phyloP scores from a whole-genome alignment of 805 yeast genomes.

The Hanseniaspora clermontiae region DNA sequence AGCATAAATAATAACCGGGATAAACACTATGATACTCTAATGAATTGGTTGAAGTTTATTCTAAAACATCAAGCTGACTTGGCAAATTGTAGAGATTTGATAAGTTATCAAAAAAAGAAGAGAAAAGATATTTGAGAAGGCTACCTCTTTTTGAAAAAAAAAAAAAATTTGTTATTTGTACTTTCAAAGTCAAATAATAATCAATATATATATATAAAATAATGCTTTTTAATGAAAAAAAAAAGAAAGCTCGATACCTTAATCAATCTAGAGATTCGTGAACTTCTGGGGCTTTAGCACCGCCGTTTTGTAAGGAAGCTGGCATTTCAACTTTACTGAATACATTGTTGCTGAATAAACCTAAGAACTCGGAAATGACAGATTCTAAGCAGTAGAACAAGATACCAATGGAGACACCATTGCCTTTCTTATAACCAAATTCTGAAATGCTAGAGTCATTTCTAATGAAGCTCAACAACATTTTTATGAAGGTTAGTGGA shows the following conservation, averaged over 20 bases:
- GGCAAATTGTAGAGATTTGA: constrained; percentile 11
- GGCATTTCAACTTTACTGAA: constrained; percentile 15
- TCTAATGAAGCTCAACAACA: constrained; percentile 1
- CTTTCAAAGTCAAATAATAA: neutral
- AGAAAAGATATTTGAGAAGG: neutral
- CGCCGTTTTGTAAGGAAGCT: neutral
- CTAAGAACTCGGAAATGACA: constrained; percentile 22
- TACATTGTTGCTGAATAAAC: constrained; percentile 20
- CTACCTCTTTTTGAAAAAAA: no score
- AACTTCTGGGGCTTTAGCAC: neutral
- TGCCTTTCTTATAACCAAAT: neutral
- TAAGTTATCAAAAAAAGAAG: constrained; percentile 13
- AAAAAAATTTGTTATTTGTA: no score
- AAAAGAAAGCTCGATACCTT: neutral
- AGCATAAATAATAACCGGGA: constrained; percentile 12
- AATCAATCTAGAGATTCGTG: constrained; percentile 6
- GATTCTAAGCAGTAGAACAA: constrained; percentile 27
- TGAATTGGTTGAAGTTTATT: constrained; percentile 13
- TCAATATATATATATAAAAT: neutral
- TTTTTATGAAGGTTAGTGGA: constrained; percentile 12
- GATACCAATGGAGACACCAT: constrained; percentile 27
- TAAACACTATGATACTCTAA: constrained; percentile 13
- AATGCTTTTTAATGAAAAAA: neutral
- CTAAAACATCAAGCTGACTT: constrained; percentile 14
- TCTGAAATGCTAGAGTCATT: neutral